A percentile compares a stretch with the other conserved stretches of the same genome.
phyloP scores from a whole-genome alignment of 306 rosid species.

The Argentina anserina region DNA sequence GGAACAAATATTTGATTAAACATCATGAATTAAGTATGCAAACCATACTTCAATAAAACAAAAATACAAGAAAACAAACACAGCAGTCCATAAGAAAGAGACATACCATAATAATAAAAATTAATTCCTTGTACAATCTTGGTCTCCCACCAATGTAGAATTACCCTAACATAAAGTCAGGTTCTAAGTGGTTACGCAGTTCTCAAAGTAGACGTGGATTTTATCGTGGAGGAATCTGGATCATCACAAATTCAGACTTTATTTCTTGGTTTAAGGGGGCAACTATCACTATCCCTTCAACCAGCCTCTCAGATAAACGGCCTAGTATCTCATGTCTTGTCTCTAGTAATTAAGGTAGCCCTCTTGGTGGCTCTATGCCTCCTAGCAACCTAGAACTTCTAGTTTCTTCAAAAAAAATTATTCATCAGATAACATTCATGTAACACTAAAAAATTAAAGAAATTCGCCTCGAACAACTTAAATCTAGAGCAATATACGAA shows the following conservation, averaged over 20 bases:
- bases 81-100: not conserved
- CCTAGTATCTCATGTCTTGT: not conserved
- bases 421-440: no score
- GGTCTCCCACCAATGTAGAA: not conserved
- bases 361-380: not conserved
- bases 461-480: not conserved
- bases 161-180: not conserved
- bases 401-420: no score
- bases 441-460: no score
- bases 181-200: not conserved
- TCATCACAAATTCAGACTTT: not conserved
- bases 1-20: not conserved
- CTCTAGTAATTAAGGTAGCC: not conserved
- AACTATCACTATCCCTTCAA: not conserved
- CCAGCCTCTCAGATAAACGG: not conserved
- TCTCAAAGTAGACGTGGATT: no score
- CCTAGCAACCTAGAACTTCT: not conserved
- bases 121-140: not conserved
- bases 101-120: not conserved
- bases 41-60: not conserved
- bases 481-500: not conserved
- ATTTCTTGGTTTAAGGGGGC: not conserved
- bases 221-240: not conserved
- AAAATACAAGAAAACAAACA: not conserved
- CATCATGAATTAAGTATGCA: not conserved